Percentiles rank a stretch among this genome's conserved stretches.
Conservation (phyloP, 768 basidiomycete genomes). For the Lactarius vividus region DNA sequence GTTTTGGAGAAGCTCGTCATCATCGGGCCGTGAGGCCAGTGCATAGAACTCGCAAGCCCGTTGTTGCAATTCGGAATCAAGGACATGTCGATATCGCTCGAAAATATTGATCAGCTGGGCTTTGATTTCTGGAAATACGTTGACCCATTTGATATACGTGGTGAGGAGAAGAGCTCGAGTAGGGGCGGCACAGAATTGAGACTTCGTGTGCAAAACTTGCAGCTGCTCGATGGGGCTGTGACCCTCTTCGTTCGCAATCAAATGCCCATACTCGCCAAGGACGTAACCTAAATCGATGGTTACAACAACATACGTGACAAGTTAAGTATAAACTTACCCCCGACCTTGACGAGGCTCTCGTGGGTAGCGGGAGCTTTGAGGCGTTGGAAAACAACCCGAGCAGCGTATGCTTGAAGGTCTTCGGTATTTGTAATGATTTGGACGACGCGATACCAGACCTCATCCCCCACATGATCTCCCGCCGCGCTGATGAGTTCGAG, state of each 20-base stretch:
- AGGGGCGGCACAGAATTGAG: constrained; percentile 88
- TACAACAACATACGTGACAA: neutral
- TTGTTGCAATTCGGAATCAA: constrained; percentile 96
- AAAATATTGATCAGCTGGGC: constrained; percentile 91
- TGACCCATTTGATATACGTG: constrained; percentile 99
- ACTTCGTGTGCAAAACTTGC: constrained; percentile 88
- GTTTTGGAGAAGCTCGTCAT: constrained; percentile 89
- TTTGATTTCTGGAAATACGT: constrained; percentile 98
- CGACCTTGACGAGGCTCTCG: constrained; percentile 94
- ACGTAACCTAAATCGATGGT: constrained; percentile 67
- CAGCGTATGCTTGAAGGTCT: constrained; percentile 95
- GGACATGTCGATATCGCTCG: constrained; percentile 94
- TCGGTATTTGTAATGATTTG: constrained; percentile 99
- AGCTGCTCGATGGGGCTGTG: constrained; percentile 96
- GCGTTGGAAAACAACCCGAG: constrained; percentile 87
- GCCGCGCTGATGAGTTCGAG: constrained; percentile 93
- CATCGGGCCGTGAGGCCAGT: constrained; percentile 77
- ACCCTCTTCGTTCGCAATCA: constrained; percentile 92
- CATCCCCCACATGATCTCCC: constrained; percentile 98
- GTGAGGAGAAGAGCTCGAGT: constrained; percentile 92
- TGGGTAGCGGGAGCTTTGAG: constrained; percentile 82
- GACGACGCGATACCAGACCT: constrained; percentile 99
- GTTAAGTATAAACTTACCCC: constrained; percentile 52
- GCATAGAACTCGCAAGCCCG: constrained; percentile 97
- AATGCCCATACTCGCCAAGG: constrained; percentile 96